Base-by-base conservation (phyloP, 768 basidiomycete species). In the Kwoniella bestiolae region DNA sequence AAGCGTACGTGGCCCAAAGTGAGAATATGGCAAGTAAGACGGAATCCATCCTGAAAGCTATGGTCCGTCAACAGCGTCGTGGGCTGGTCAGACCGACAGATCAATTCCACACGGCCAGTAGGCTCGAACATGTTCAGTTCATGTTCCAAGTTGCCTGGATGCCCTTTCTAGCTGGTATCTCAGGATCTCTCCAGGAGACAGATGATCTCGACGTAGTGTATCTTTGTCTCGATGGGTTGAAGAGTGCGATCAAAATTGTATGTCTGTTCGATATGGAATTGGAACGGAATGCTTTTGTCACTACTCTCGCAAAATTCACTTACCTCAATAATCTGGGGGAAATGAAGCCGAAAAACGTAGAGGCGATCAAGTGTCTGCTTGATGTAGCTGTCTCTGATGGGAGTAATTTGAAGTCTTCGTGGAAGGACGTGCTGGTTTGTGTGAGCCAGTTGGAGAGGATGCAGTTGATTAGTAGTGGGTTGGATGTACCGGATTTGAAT, bases 141-240 rank as follows among this genome's bases (percentile, higher is more conserved):
- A 99, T 99, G 96, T 96, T 99, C 73, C 95, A 98, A 81, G 94
- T 97, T 6, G 94, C 93, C 23, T 99, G 96, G 96, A 98, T 98
- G 83, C 89, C 96, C 1, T 94, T 97, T 82, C 85, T 99, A 25
- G 95, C 96, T 14, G 94, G 94, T 11, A 84, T 98, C 29, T 98
- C 96, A 8, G 92, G 88, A 0, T 95, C 94, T 16, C 84, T 98
- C 47, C 96, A 98, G 80, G 91, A 94, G 64, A 93, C 94, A 0
- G 93, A 97, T 75, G 94, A 96, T 80, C 83, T 94, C 51, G 94
- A 95, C 76, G 84, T 94, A 18, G 91, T 98, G 67, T 90, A 92
- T 65, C 84, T 94, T 14, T 95, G 94, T 77, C 83, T 99, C 60
- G 93, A 97, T 65, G 96, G 96, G 12, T 94, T 99, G 85, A 93